Evolutionary conservation across 2,329 filamentous ascomycete genomes (phyloP).

Genomic region (Claviceps fusiformis): DNA sequence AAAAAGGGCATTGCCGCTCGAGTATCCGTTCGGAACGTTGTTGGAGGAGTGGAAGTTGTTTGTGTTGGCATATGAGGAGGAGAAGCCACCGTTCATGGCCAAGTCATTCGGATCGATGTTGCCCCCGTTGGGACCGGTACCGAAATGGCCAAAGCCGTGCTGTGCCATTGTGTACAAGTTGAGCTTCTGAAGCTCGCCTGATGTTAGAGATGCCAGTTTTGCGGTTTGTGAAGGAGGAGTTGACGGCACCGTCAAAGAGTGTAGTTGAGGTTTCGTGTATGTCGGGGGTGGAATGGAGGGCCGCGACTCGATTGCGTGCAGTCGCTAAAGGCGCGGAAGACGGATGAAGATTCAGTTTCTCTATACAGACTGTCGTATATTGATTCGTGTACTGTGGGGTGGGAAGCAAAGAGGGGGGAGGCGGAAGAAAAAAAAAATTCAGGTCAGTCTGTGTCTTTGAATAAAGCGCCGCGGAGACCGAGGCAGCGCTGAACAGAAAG

Average conservation of each 20-base stretch:
- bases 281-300: background rate
- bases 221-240: constrained; percentile 2
- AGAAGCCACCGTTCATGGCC: constrained; percentile 50
- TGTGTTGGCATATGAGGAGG: constrained; percentile 39
- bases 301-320: background rate
- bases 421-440: background rate
- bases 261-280: background rate
- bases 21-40: constrained; percentile 58
- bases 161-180: constrained; percentile 32
- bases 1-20: constrained; percentile 64
- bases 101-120: constrained; percentile 79
- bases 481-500: background rate
- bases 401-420: too few species aligned
- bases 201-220: constrained; percentile 6
- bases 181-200: constrained; percentile 7
- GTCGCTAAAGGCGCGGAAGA: background rate
- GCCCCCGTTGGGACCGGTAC: constrained; percentile 37
- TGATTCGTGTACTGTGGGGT: background rate
- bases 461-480: background rate
- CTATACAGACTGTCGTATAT: background rate
- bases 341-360: background rate
- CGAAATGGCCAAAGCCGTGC: constrained; percentile 43
- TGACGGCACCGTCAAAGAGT: constrained; percentile 4
- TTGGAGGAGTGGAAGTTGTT: constrained; percentile 41
- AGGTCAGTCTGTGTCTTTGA: background rate